Evolutionary conservation across 805 yeast species (phyloP), one percentile per base, ranked within the genome.

Genomic region (Teunomyces cretensis): DNA sequence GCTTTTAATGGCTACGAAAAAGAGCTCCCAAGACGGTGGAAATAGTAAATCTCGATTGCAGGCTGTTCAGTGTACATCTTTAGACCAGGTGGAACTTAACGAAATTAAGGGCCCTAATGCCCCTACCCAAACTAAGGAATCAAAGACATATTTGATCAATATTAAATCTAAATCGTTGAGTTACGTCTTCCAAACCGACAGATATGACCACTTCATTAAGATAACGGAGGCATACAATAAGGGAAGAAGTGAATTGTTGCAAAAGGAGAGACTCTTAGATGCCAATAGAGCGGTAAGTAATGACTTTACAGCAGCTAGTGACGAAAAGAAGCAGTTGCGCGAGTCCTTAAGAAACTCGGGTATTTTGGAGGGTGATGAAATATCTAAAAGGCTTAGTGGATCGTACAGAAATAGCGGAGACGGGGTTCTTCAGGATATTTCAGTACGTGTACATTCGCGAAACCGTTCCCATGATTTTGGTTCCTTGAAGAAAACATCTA

Each of bases 51-150:
- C 72, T 8, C 67, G 73, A 35, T 72, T 84, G 19, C 79, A 81
- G 31, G 92, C 95, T 1, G 82, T 81, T 28, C 85, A 86, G 53
- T 86, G 92, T 64, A 84, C 91, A 85, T 86, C 91, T 2, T 65
- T 90, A 27, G 70, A 79, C 36, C 88, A 84, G 32, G 79, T 85
- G 8, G 68, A 69, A 14, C 60, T 83, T 19, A 50, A 63, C 9
- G 78, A 77, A 39, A 68, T 74, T 24, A 51, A 51, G 6, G 53
- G 63, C 5, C 66, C 67, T 2, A 52, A 50, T 7, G 27, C 51
- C 12, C 42, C 42, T 2, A 19, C 39, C 33, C 24, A 33, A 11
- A 26, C 58, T 2, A 57, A 49, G 4, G 64, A 59, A 13, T 48
- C 53, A 16, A 62, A 64, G 32, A 43, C 55, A 2, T 74, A 74